Evolutionary conservation across 768 basidiomycete genomes (phyloP), one percentile per base, ranked within the genome.

Genomic region (Tubosaeta sp.): DNA sequence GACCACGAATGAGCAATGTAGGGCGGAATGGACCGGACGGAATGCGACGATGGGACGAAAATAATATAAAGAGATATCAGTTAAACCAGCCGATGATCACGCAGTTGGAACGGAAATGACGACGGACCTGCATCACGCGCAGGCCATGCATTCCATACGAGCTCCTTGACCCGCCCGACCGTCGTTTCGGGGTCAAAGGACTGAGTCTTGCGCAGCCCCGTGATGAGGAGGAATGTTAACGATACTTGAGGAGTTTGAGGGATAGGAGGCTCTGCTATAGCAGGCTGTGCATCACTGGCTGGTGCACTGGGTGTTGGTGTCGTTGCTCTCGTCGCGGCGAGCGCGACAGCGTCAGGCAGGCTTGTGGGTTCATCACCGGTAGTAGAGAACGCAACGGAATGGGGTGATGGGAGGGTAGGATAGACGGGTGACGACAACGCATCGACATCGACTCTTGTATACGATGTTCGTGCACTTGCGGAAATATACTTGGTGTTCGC

Each of bases 91-190:
- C 34, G 58, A 61, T 57, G 54, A 60, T 10, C 49, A 47, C 44
- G 52, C 36, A 44, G 40, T 41, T 13, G 27, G 8, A 41, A 45
- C 48, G 46, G 52, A 58, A 46, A 58, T 50, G 40, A 53, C 12
- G 42, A 51, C 56, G 61, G 55, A 84, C 87, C 87, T 59, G 73
- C 57, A 49, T 59, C 63, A 43, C 63, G 60, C 45, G 47, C 70
- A 25, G 86, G 86, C 88, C 89, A 91, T 30, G 81, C 78, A 69
- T 84, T 87, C 88, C 89, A 90, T 32, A 84, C 80, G 42, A 91
- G 77, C 70, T 91, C 89, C 68, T 90, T 90, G 25, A 89, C 84
- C 58, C 89, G 75, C 16, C 86, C 86, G 29, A 90, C 72, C 0
- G 86, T 85, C 19, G 79, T 86, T 57, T 81, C 80, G 12, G 87